A percentile compares a stretch with the other conserved stretches of the same genome.
Conservation (phyloP, 2,329 filamentous ascomycete genomes). For the Cercospora berteroae region DNA sequence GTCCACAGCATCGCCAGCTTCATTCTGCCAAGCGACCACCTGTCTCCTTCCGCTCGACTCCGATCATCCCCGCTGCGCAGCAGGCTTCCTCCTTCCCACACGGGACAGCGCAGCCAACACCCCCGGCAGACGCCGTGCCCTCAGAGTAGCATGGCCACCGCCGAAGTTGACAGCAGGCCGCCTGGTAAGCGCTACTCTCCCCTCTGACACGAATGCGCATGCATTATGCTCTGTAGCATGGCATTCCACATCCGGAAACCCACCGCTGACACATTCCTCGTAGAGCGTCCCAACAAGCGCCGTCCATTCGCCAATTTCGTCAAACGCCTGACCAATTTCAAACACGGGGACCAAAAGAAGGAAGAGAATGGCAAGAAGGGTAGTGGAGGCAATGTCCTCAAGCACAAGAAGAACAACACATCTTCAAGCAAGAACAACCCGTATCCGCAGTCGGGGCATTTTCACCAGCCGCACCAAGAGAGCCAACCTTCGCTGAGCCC, state of each 20-base stretch:
- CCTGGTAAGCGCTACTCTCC: conserved; percentile 40
- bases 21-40: background rate
- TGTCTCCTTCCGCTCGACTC: background rate
- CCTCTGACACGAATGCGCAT: background rate
- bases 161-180: conserved; percentile 45
- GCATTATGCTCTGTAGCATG: background rate
- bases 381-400: conserved; percentile 18
- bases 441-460: conserved; percentile 77
- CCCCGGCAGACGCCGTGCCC: background rate
- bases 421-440: conserved; percentile 69
- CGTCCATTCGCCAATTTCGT: conserved; percentile 91
- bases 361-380: conserved; percentile 40
- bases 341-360: conserved; percentile 57
- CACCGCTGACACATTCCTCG: conserved; percentile 29
- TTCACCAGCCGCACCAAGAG: conserved; percentile 52
- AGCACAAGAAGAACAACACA: conserved; percentile 38
- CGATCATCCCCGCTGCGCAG: background rate
- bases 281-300: conserved; percentile 72
- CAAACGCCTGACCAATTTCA: conserved; percentile 87
- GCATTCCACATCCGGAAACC: background rate
- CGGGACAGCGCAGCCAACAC: background rate
- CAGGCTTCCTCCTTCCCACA: background rate
- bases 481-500: conserved; percentile 35
- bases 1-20: background rate
- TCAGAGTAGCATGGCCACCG: conserved; percentile 42